Evolutionary conservation across 192 early-diverging fungal species (phyloP).

Genomic region (Umbelopsis sp.): DNA sequence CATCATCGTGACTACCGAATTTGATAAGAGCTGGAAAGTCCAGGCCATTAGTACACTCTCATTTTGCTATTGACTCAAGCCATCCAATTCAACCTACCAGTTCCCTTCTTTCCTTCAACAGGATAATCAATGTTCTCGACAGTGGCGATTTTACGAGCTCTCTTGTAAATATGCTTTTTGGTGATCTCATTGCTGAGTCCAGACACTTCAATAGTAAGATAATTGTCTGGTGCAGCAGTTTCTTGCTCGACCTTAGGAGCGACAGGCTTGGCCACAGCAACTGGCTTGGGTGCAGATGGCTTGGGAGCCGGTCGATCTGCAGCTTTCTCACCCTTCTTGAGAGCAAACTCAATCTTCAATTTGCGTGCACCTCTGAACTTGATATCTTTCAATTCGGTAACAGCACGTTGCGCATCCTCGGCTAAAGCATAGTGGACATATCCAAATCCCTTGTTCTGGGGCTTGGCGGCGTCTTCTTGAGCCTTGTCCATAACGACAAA

Average conservation of each 20-base stretch:
- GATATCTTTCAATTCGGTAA: conserved; percentile 71
- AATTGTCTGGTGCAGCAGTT: conserved; percentile 39
- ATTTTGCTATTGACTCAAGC: conserved; percentile 13
- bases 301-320: conserved; percentile 29
- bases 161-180: conserved; percentile 80
- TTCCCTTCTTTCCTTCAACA: conserved; percentile 41
- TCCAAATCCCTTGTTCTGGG: conserved; percentile 85
- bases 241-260: conserved; percentile 38
- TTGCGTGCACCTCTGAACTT: conserved; percentile 74
- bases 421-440: conserved; percentile 86
- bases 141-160: conserved; percentile 61
- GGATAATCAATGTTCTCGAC: conserved; percentile 71
- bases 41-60: conserved; percentile 27
- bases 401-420: conserved; percentile 79
- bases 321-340: conserved; percentile 47
- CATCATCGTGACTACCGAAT: conserved; percentile 48
- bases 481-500: conserved; percentile 80
- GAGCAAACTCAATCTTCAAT: conserved; percentile 81
- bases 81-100: conserved; percentile 46
- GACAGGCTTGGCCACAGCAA: conserved; percentile 29
- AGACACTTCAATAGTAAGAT: conserved; percentile 56
- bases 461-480: conserved; percentile 41
- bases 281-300: conserved; percentile 34
- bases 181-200: conserved; percentile 60
- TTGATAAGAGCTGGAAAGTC: conserved; percentile 47